Evolutionary conservation across 257 asterid species (phyloP).

Genomic region (Nicotiana paniculata): DNA sequence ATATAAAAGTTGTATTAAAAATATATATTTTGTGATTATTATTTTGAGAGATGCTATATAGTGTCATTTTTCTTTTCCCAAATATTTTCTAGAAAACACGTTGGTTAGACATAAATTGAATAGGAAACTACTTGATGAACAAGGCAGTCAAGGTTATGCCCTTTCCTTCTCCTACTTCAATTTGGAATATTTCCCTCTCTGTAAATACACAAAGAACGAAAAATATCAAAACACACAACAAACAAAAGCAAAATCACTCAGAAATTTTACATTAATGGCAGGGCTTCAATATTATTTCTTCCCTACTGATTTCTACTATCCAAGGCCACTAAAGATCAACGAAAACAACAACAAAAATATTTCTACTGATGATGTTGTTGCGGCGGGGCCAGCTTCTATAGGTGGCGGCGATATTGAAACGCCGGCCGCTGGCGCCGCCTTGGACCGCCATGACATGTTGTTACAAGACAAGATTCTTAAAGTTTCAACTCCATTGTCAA

Average conservation of each 20-base stretch:
- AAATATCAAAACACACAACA: neutral
- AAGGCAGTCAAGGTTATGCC: neutral
- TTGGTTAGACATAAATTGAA: neutral
- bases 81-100: neutral
- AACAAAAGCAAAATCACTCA: neutral
- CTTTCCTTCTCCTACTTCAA: neutral
- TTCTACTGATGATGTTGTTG: neutral
- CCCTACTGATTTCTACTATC: constrained; percentile 57
- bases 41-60: no score
- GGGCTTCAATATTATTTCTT: constrained; percentile 53
- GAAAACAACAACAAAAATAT: neutral
- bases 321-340: constrained; percentile 18
- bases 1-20: no score
- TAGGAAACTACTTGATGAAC: neutral
- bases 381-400: neutral
- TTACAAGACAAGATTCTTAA: neutral
- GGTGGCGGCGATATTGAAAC: neutral
- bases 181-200: neutral
- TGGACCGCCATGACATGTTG: neutral
- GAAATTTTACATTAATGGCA: constrained; percentile 18
- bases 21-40: no score
- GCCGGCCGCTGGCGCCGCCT: neutral
- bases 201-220: neutral
- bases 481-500: neutral
- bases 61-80: no score